phyloP scores from a whole-genome alignment of 129 eudicot species.

The Ambrosia trifida region DNA sequence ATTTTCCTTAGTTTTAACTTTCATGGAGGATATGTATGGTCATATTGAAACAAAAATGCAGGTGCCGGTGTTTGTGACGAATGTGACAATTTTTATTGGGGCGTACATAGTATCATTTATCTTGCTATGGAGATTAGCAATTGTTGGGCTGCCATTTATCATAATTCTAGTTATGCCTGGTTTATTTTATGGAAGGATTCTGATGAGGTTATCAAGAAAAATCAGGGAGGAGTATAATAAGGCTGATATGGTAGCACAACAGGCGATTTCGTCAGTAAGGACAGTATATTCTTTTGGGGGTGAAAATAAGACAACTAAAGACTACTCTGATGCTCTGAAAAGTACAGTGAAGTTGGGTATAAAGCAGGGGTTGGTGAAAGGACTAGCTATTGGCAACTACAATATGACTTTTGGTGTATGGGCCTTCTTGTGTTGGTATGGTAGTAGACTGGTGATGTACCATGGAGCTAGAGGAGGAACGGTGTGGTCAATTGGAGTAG shows the following conservation, averaged over 20 bases:
- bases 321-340: conserved; percentile 53
- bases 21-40: no score
- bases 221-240: conserved; percentile 46
- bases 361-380: conserved; percentile 50
- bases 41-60: conserved; percentile 6
- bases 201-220: conserved; percentile 46
- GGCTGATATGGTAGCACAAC: conserved; percentile 41
- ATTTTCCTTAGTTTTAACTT: no score
- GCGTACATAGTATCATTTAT: conserved; percentile 34
- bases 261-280: conserved; percentile 48
- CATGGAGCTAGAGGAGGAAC: conserved; percentile 59
- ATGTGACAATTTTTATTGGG: conserved; percentile 28
- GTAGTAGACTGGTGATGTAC: conserved; percentile 53
- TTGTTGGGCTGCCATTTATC: conserved; percentile 52
- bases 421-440: conserved; percentile 48
- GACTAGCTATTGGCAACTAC: conserved; percentile 41
- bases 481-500: conserved; percentile 41
- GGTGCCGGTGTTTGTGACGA: conserved; percentile 46
- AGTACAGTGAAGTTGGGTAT: conserved; percentile 42
- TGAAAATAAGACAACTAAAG: conserved; percentile 39
- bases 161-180: conserved; percentile 38
- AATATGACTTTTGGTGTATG: conserved; percentile 36
- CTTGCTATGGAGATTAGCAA: conserved; percentile 50
- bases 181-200: conserved; percentile 37
- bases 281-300: conserved; percentile 59